Evolutionary conservation across 225 moss, liverwort and hornwort genomes (phyloP), one percentile per base, ranked within the genome.

Genomic region (Lunularia cruciata): DNA sequence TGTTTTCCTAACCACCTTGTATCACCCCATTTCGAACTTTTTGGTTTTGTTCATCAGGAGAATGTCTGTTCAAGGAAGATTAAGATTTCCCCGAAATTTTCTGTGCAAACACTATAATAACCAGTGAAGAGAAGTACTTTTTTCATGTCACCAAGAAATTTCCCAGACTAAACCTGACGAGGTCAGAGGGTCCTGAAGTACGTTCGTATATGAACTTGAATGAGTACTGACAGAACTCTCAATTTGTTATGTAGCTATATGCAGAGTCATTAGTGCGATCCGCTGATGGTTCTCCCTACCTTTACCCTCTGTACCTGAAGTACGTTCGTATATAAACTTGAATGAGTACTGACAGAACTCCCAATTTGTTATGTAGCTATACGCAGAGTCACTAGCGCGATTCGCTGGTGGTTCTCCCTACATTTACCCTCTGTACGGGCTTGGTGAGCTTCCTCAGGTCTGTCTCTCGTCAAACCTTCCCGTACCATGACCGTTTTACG

Each of bases 371-470:
- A 5, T 75, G 78, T 82, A 96, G 90, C 77, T 96, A 60, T 92
- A 96, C 71, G 90, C 90, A 35, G 88, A 96, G 72, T 96, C 96
- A 14, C 77, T 96, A 86, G 90, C 92, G 31, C 87, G 92, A 52
- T 96, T 96, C 74, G 92, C 89, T 45, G 92, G 96, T 19, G 90
- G 90, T 73, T 96, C 96, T 30, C 96, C 96, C 4, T 96, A 96
- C 56, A 96, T 96, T 38, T 96, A 96, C 56, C 92, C 96, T 12
- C 74, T 96, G 57, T 96, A 90, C 72, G 96, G 92, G 54, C 89
- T 96, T 48, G 96, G 92, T 58, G 92, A 90, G 78, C 78, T 92
- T 70, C 92, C 92, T 38, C 96, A 96, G 92, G 95, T 90, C 46
- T 63, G 75, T n/a, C n/a, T n/a, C n/a, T n/a, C n/a, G n/a, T n/a